Conservation (phyloP, 257 asterid genomes). For the Solanum piurae region DNA sequence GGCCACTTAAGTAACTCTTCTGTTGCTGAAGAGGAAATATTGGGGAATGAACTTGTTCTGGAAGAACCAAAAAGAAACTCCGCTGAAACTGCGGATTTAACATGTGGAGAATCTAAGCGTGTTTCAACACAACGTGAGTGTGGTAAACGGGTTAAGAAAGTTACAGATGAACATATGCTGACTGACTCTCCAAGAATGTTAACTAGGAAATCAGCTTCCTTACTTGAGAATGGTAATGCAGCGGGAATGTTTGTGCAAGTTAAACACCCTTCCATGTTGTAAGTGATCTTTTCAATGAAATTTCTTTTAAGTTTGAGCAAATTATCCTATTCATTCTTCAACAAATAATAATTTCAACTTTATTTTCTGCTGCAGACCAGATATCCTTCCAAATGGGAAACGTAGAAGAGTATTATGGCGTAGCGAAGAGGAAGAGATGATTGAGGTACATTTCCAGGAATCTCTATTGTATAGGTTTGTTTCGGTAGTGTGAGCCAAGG, state of each 20-base stretch:
- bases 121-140: conserved; percentile 9
- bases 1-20: neutral
- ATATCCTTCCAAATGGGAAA: conserved; percentile 12
- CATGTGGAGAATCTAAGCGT: conserved; percentile 5
- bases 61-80: neutral
- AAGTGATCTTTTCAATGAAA: conserved; percentile 10
- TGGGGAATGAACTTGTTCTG: neutral
- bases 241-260: conserved; percentile 12
- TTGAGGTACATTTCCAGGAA: conserved; percentile 33
- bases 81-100: conserved; percentile 7
- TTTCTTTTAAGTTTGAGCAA: neutral
- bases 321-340: neutral
- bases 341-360: neutral
- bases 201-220: conserved; percentile 19
- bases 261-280: conserved; percentile 17
- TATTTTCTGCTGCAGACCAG: conserved; percentile 26
- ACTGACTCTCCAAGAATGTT: conserved; percentile 17
- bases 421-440: conserved; percentile 52
- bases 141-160: conserved; percentile 9
- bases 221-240: conserved; percentile 6
- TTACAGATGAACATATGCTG: conserved; percentile 4
- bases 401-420: conserved; percentile 46
- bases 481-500: neutral
- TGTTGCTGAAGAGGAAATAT: neutral
- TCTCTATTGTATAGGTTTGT: neutral